Evolutionary conservation across 139 green algal genomes (phyloP), one percentile per base, ranked within the genome.

Genomic region (Micromonas pusilla): DNA sequence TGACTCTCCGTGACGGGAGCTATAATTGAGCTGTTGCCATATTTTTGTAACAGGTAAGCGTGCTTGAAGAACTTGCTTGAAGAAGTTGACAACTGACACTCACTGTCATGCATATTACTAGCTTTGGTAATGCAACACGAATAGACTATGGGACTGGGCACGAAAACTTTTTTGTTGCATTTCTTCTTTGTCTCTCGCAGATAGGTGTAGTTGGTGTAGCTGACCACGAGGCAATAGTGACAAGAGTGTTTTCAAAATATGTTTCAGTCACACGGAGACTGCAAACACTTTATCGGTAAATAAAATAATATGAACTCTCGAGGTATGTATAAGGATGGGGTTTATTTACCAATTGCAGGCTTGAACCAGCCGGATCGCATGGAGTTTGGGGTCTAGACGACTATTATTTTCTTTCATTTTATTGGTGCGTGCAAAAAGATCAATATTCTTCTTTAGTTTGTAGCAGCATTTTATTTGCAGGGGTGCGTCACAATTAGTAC

Each of bases 71-170:
- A n/a, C n/a, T n/a, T n/a, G n/a, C n/a, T 65, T 65, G 23, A 65
- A 65, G 54, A 31, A 31, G n/a, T 65, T 65, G 26, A 31, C 1
- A 2, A 31, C 26, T 3, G 2, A 31, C 3, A 19, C 1, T 1
- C n/a, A 65, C n/a, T 3, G n/a, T 20, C n/a, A 3, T 65, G 54
- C 54, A 65, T 2, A 31, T 19, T 31, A 2, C 26, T 37, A 70
- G 63, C n/a, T 70, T 70, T 37, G 63, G 63, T 16, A 30, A 70
- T 33, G 26, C 63, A 23, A 38, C n/a, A 1, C 33, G 63, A 30
- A 31, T 70, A 70, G 63, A 70, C 26, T 70, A 70, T 37, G 63
- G 63, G n/a, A 70, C 63, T 3, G 63, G 63, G 1, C 63, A 70
- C 26, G 63, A 70, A 70, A 2, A 38, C 13, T 38, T 38, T 28